Percentiles rank a stretch among this genome's conserved stretches.
phyloP scores from a whole-genome alignment of 768 basidiomycete species.

The Podaxis sp. region DNA sequence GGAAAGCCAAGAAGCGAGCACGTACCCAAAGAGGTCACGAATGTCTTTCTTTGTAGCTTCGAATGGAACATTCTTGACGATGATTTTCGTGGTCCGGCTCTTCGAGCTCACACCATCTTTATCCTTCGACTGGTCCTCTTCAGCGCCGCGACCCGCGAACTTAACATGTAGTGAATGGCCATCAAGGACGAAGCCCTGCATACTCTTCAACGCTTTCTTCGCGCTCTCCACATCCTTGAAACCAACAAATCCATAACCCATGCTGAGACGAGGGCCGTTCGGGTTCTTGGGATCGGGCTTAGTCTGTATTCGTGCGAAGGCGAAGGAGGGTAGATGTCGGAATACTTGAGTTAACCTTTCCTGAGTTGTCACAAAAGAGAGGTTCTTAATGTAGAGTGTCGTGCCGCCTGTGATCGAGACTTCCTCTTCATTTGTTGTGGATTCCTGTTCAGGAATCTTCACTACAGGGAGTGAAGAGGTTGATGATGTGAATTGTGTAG shows the following conservation, averaged over 20 bases:
- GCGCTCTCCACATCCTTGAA: conserved; percentile 79
- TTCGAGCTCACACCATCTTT: conserved; percentile 42
- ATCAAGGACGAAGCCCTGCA: conserved; percentile 83
- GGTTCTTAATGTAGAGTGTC: conserved; percentile 93
- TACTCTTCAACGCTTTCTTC: conserved; percentile 67
- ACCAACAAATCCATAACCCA: conserved; percentile 97
- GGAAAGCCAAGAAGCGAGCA: conserved; percentile 17
- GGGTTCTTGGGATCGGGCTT: conserved; percentile 84
- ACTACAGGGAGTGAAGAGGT: conserved; percentile 21
- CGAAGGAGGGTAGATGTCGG: conserved; percentile 72
- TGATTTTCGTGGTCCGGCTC: conserved; percentile 85
- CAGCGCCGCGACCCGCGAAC: conserved; percentile 85
- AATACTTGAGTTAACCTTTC: conserved; percentile 72
- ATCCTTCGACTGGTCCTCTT: conserved; percentile 42
- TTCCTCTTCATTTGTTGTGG: conserved; percentile 34
- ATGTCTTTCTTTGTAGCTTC: conserved; percentile 94
- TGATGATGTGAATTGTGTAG: conserved; percentile 12
- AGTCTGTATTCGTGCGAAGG: conserved; percentile 87
- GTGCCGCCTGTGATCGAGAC: conserved; percentile 61
- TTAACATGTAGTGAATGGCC: conserved; percentile 83
- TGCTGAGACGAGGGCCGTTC: conserved; percentile 63
- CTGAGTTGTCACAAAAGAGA: conserved; percentile 88
- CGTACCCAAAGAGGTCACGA: conserved; percentile 83
- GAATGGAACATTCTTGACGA: conserved; percentile 98
- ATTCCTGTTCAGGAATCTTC: conserved; percentile 45